phyloP scores from a whole-genome alignment of 2,329 filamentous ascomycete genomes.

The Colletotrichum simmondsii region DNA sequence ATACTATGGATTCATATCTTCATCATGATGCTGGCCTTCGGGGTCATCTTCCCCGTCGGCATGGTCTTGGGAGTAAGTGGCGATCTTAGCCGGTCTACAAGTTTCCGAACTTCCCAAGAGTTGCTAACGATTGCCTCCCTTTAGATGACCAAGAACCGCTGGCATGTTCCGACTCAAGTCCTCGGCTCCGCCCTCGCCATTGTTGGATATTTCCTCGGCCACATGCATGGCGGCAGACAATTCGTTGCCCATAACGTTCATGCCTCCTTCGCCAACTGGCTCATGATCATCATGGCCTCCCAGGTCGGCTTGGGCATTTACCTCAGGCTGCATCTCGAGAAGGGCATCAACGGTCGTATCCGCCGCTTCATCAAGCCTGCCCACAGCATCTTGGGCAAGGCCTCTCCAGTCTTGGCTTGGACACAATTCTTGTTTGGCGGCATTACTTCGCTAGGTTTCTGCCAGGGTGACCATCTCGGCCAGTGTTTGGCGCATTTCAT shows the following conservation, averaged over 20 bases:
- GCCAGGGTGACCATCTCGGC: conserved; percentile 87
- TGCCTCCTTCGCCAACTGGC: conserved; percentile 78
- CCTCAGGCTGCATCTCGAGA: conserved; percentile 88
- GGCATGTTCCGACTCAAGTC: conserved; percentile 92
- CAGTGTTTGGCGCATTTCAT: conserved; percentile 98
- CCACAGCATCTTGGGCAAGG: conserved; percentile 87
- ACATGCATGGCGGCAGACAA: conserved; percentile 88
- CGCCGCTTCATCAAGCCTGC: conserved; percentile 76
- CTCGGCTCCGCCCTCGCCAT: conserved; percentile 80
- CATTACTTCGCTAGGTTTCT: conserved; percentile 92
- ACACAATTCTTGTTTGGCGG: conserved; percentile 96
- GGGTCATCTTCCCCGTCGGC: conserved; percentile 90
- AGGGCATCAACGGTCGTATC: conserved; percentile 83
- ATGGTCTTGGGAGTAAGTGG: conserved; percentile 90
- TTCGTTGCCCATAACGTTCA: conserved; percentile 84
- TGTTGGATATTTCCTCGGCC: conserved; percentile 89
- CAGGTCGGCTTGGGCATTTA: conserved; percentile 88
- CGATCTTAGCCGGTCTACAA: not conserved
- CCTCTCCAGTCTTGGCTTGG: conserved; percentile 89
- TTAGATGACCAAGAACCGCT: conserved; percentile 88
- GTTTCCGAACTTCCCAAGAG: not conserved
- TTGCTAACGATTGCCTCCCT: conserved; percentile 27
- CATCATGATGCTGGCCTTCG: conserved; percentile 87
- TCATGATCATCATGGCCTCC: conserved; percentile 81
- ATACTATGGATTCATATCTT: conserved; percentile 96